Conservation (phyloP, 495 filamentous ascomycete species). For the Xylaria bambusicola region DNA sequence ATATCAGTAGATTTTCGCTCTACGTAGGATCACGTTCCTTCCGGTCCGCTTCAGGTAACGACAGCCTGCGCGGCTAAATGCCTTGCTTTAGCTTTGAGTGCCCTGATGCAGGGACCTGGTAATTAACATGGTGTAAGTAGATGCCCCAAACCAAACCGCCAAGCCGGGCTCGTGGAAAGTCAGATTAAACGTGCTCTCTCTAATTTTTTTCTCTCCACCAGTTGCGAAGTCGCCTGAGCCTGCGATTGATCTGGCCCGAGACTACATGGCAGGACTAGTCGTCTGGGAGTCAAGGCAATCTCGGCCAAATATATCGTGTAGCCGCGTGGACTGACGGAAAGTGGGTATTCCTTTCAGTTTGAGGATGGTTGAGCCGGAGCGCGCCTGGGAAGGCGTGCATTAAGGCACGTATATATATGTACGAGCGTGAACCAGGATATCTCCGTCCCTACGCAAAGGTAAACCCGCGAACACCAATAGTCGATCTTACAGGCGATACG, state of each 20-base stretch:
- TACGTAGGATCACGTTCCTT: slow-evolving; percentile 1
- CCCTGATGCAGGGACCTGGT: background rate
- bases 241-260: no score
- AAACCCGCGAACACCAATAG: background rate
- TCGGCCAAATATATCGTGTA: background rate
- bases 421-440: background rate
- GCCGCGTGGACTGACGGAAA: background rate
- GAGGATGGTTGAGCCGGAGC: background rate
- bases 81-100: background rate
- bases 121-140: no score
- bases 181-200: background rate
- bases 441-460: background rate
- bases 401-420: background rate
- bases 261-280: no score
- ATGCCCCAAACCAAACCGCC: background rate
- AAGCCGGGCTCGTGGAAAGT: slow-evolving; percentile 1
- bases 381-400: background rate
- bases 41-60: slow-evolving; percentile 12
- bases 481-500: background rate
- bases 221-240: no score
- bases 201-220: background rate
- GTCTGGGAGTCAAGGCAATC: background rate
- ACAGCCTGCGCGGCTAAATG: slow-evolving; percentile 6
- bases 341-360: background rate
- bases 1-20: no score